Evolutionary conservation across 495 filamentous ascomycete genomes (phyloP).

Genomic region (Xylaria telfairii): DNA sequence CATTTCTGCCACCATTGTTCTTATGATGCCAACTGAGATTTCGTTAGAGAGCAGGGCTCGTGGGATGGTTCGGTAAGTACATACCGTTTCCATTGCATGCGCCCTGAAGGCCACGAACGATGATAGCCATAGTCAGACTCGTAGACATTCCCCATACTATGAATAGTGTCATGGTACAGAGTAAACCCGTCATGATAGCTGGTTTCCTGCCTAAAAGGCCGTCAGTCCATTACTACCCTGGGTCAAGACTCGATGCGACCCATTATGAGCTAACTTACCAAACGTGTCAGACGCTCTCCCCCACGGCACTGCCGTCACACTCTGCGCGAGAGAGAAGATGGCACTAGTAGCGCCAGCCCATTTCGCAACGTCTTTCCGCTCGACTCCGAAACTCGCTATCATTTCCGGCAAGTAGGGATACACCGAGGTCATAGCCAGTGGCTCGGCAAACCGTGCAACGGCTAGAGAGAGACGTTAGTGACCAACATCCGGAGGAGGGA

Average conservation of each 20-base stretch:
- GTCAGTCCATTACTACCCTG: not conserved
- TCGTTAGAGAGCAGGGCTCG: not conserved
- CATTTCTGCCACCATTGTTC: conserved; percentile 77
- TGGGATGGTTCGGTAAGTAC: conserved; percentile 17
- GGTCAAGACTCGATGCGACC: not conserved
- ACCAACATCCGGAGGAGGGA: conserved; percentile 1
- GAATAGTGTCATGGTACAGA: conserved; percentile 74
- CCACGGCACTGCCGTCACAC: conserved; percentile 77
- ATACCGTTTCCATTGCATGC: conserved; percentile 68
- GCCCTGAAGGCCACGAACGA: conserved; percentile 71
- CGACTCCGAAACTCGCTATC: conserved; percentile 79
- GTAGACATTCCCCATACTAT: conserved; percentile 80
- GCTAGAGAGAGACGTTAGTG: conserved; percentile 52
- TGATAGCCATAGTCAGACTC: conserved; percentile 72
- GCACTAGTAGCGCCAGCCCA: conserved; percentile 77
- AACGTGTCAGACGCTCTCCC: conserved; percentile 75
- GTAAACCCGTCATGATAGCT: conserved; percentile 70
- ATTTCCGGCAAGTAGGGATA: conserved; percentile 92
- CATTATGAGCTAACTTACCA: conserved; percentile 36
- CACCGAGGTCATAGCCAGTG: conserved; percentile 79
- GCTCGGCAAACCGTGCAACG: conserved; percentile 85
- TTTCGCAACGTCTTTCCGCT: conserved; percentile 72
- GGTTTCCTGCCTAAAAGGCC: conserved; percentile 65
- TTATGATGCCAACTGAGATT: conserved; percentile 64
- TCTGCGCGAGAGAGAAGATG: conserved; percentile 75